Evolutionary conservation across 2,329 filamentous ascomycete genomes (phyloP), one percentile per base, ranked within the genome.

Genomic region (Calonectria naviculata): DNA sequence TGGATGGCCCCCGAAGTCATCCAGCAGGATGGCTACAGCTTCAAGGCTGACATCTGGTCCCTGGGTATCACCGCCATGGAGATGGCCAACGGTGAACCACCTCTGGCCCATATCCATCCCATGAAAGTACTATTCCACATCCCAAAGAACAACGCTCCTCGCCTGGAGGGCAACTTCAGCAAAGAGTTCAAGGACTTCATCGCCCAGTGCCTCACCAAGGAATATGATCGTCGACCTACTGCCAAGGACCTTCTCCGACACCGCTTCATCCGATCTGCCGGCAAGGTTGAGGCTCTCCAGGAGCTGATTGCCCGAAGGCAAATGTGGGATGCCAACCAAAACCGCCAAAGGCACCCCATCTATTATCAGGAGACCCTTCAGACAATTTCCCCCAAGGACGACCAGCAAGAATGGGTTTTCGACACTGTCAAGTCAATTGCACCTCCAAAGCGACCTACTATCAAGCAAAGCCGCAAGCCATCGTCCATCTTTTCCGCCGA

Each of bases 1-100:
- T 98, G 95, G 95, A 97, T 98, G 95, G 95, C 95, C 1, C 95
- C 95, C 1, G 95, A 98, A 81, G 95, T 98, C 41, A 98, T 98
- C 76, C 93, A 97, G 81, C 95, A 97, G 83, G 91, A 94, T 74
- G 90, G 89, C 19, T 92, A 91, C 73, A 95, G 96, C 82, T 97
- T 94, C 85, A 97, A 97, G 83, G 95, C 95, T 7, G 95, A 98
- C 80, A 95, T 98, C 69, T 98, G 95, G 95, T 97, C 94, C 0
- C 84, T 98, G 52, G 95, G 95, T 9, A 97, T 98, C 78, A 97
- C 95, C 0, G 95, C 95, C 15, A 95, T 97, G 83, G 95, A 98
- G 82, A 89, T 98, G 86, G 93, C 94, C 38, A 91, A 95, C 64
- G 95, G 95, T 74, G 95, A 97, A 79, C 95, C 95, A n/a, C 95